Evolutionary conservation across 1,139 yeast species (phyloP).

Genomic region (Lodderomyces parapsilosis): DNA sequence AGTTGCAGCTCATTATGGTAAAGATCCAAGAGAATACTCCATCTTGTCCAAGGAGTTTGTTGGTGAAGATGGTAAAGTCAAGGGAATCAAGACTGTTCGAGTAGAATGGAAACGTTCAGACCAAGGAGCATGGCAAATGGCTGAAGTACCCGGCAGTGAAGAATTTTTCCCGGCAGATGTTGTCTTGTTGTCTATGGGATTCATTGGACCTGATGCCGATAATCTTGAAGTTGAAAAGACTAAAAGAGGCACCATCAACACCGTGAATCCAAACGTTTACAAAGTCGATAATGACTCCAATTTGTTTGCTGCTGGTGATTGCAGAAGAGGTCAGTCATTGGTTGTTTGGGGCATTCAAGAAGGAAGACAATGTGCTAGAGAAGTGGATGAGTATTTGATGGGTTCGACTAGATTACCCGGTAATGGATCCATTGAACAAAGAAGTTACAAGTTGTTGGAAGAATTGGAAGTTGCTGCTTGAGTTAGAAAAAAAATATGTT

Average conservation of each 20-base stretch:
- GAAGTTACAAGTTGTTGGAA: conserved; percentile 72
- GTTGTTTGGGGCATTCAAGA: conserved; percentile 99
- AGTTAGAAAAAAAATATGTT: too few relatives aligned
- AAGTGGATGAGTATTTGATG: conserved; percentile 79
- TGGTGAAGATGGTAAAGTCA: conserved; percentile 91
- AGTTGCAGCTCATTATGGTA: conserved; percentile 91
- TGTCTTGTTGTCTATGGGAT: conserved; percentile 94
- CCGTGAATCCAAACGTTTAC: conserved; percentile 68
- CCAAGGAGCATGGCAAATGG: conserved; percentile 98
- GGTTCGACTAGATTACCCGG: conserved; percentile 86
- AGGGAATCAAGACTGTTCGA: conserved; percentile 90
- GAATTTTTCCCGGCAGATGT: conserved; percentile 93
- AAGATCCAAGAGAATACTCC: conserved; percentile 96
- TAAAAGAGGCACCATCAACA: conserved; percentile 82
- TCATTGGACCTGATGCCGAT: conserved; percentile 92
- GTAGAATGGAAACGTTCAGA: conserved; percentile 98
- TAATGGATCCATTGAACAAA: conserved; percentile 85
- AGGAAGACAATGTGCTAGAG: conserved; percentile 97
- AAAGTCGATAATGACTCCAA: conserved; percentile 62
- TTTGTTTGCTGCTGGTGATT: conserved; percentile 94
- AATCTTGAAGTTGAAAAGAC: conserved; percentile 72
- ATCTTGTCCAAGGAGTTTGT: conserved; percentile 93
- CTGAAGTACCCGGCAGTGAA: conserved; percentile 93
- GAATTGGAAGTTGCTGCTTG: conserved; percentile 63
- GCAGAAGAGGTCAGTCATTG: conserved; percentile 97